These are phyloP conservation scores for Ganoderma multipileum DNA, from an alignment of 1,284 basidiomycete genomes.

Conservation along the genomic window DNA sequence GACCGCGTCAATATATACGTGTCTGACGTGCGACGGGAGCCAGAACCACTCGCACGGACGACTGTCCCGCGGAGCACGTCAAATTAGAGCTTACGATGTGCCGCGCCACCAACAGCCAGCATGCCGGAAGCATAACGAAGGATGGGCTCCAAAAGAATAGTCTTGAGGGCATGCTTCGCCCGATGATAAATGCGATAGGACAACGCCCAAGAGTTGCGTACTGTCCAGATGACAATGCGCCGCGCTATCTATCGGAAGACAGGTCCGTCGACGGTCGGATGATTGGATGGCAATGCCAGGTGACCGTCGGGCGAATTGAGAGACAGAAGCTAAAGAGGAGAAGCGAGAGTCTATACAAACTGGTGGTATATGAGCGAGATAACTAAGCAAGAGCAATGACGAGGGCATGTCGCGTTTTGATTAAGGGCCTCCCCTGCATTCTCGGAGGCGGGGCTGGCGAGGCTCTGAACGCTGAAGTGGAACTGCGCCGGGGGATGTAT, in stretches of 20 bases:
- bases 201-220: not conserved
- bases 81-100: not conserved
- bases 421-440: not conserved
- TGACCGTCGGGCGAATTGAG: not conserved
- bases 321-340: not conserved
- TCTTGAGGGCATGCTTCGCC: not conserved
- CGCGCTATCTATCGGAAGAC: not conserved
- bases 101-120: not conserved
- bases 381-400: not conserved
- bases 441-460: not conserved
- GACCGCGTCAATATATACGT: slow-evolving; percentile 12
- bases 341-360: not conserved
- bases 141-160: not conserved
- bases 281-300: not conserved
- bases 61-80: slow-evolving; percentile 1
- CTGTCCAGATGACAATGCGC: not conserved
- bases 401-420: not conserved
- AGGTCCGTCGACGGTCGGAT: not conserved
- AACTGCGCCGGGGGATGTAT: not conserved
- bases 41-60: not conserved
- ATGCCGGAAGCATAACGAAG: not conserved
- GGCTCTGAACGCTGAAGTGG: not conserved
- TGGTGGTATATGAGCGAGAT: not conserved
- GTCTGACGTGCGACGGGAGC: slow-evolving; percentile 7
- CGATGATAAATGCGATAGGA: not conserved